Evolutionary conservation across 129 eudicot species (phyloP).

Genomic region (Pittosporum tobira): DNA sequence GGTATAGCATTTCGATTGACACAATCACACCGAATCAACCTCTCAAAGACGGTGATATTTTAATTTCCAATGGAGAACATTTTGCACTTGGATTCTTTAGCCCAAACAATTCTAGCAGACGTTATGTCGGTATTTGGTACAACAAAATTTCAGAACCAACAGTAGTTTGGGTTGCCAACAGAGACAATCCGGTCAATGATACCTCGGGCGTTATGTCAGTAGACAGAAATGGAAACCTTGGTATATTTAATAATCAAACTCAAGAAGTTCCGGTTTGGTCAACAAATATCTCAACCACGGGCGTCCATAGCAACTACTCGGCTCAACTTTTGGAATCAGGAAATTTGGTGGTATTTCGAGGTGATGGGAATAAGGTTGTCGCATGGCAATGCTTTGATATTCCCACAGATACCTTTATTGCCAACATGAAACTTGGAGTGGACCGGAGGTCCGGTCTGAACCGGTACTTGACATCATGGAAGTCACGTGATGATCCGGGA

Average conservation of each 20-base stretch:
- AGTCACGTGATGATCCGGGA: conserved; percentile 10
- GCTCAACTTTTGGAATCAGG: conserved; percentile 9
- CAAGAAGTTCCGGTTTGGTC: conserved; percentile 5
- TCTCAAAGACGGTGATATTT: neutral
- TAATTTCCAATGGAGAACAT: neutral
- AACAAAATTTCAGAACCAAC: conserved; percentile 1
- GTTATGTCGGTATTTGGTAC: conserved; percentile 15
- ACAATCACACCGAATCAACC: neutral
- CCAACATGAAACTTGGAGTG: conserved; percentile 17
- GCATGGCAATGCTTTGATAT: conserved; percentile 11
- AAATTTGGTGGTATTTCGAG: conserved; percentile 1
- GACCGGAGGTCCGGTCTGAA: conserved; percentile 12
- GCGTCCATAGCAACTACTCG: neutral
- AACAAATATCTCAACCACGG: neutral
- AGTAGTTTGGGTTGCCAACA: conserved; percentile 16
- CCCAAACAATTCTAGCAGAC: neutral
- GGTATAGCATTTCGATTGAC: neutral
- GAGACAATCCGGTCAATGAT: conserved; percentile 4
- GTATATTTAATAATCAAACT: neutral
- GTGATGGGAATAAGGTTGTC: neutral
- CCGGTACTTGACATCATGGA: neutral
- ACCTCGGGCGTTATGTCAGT: conserved; percentile 4
- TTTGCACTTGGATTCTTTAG: conserved; percentile 19
- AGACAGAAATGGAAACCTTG: conserved; percentile 6
- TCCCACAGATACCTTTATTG: conserved; percentile 8